These are phyloP conservation scores for Lasiosphaeria miniovina DNA, from an alignment of 495 filamentous ascomycete genomes.

Conservation along the genomic window DNA sequence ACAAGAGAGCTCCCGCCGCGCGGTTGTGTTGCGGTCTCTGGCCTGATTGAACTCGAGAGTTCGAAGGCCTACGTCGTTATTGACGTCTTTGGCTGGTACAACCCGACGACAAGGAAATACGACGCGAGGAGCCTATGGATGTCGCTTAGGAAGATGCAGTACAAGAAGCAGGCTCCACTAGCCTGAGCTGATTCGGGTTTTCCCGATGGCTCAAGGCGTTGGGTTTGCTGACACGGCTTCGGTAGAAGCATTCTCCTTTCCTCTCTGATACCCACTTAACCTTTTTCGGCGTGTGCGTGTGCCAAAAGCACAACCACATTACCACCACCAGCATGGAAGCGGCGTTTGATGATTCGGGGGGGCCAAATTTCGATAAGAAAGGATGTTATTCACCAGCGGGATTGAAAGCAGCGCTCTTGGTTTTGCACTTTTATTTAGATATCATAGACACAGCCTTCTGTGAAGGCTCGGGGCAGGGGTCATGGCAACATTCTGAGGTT, in stretches of 20 bases:
- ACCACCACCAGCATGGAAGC: too few relatives aligned
- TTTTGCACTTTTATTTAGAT: too few relatives aligned
- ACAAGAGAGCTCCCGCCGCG: conserved; percentile 49
- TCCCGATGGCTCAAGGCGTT: background rate
- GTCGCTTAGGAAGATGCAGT: conserved; percentile 11
- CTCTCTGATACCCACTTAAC: too few relatives aligned
- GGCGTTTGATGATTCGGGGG: too few relatives aligned
- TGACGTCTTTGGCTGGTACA: conserved; percentile 31
- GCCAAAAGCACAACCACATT: too few relatives aligned
- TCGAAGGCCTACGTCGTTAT: conserved; percentile 40
- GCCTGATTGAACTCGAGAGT: conserved; percentile 63
- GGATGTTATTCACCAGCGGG: too few relatives aligned
- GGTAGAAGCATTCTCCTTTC: background rate
- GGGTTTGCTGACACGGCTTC: background rate
- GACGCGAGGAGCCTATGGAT: conserved; percentile 15
- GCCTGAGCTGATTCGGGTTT: background rate
- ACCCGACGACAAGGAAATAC: conserved; percentile 24
- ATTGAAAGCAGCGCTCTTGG: too few relatives aligned
- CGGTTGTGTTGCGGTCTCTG: conserved; percentile 61
- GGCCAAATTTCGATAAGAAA: too few relatives aligned
- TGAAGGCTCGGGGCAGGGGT: too few relatives aligned
- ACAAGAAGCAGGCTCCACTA: conserved; percentile 15
- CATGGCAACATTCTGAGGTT: too few relatives aligned
- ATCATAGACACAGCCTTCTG: too few relatives aligned
- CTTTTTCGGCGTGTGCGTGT: too few relatives aligned